These are phyloP conservation scores for Coniochaeta sp. DNA, from an alignment of 2,329 filamentous ascomycete species.

Conservation along the genomic window DNA sequence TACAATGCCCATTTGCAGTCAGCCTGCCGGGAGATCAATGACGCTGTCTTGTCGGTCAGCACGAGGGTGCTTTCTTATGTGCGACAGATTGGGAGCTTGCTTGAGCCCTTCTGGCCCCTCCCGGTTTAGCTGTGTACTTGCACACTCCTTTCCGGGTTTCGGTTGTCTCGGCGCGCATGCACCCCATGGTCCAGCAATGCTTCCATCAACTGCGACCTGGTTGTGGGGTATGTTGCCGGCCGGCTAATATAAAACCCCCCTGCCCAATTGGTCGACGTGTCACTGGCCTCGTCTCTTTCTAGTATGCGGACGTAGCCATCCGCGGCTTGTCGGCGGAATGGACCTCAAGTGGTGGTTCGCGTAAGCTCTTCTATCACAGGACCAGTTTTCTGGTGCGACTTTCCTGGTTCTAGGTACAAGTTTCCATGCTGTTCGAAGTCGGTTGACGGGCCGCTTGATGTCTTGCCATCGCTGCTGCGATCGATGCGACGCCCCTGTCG, in stretches of 20 bases:
- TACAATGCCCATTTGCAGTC: not conserved
- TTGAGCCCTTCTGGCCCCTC: not conserved
- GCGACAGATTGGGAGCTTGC: not conserved
- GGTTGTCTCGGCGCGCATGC: conserved; percentile 1
- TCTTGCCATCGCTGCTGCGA: not conserved
- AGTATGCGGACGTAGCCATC: not conserved
- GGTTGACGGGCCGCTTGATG: not conserved
- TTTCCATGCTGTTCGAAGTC: not conserved
- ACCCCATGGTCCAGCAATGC: not conserved
- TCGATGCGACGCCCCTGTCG: not conserved
- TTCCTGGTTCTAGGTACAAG: not conserved
- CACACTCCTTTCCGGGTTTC: not conserved
- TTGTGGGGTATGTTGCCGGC: not conserved
- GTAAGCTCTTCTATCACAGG: not conserved
- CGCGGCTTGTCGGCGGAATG: conserved; percentile 1
- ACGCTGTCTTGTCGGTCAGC: not conserved
- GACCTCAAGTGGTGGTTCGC: not conserved
- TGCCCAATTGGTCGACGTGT: conserved; percentile 1
- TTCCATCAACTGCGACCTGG: not conserved
- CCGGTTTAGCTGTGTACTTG: not conserved
- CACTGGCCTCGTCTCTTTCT: not conserved
- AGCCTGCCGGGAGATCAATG: not conserved
- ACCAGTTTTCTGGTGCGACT: not conserved
- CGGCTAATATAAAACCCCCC: not conserved
- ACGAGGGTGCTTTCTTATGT: not conserved